Base-by-base conservation (phyloP, 1,284 basidiomycete genomes). In the Pholiota adiposa region DNA sequence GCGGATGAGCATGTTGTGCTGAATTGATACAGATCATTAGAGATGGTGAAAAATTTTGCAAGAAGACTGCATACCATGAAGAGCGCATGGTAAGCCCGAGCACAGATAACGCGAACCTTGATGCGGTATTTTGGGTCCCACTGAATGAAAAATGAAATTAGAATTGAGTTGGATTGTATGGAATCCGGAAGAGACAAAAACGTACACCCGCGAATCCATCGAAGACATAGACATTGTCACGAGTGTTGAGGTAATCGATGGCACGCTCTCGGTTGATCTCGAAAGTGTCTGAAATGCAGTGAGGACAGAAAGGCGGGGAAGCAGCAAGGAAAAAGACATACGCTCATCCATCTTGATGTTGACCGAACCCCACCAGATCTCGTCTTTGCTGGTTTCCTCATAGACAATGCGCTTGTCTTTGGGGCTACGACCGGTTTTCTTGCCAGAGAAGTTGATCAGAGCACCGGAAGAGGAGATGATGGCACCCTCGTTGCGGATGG, bases 381-480 rank as follows among this genome's bases (percentile, higher is more conserved):
- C 89, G 74, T 98, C 96, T 78, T 96, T 98, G 79, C 90, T 93
- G 59, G 94, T 93, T 72, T 99, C 97, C 77, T 99, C 97, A 75
- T 86, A 98, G 73, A 99, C 97, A 71, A 99, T 98, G 70, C 97
- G 95, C 88, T 99, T 99, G 88, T 99, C 97, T 79, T 99, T 99
- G 64, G 97, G 97, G 70, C 89, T 93, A 58, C 97, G 89, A 63
- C 97, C 97, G 2, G 97, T 99, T 86, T 99, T 99, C 85, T 98
- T 99, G 49, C 97, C 97, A 16, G 96, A 98, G 74, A 98, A 99
- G 87, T 99, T 99, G 88, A 99, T 99, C 69, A 99, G 83, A 21
- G 97, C 96, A 65, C 97, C 97, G 18, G 89, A 94, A 38, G 92
- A 90, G 54, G 97, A 97, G 80, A 99, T 94, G 80, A 98, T 92